These are phyloP conservation scores for Cenchrus fungigraminus DNA, from an alignment of 176 grass and related monocot species.

Conservation along the genomic window DNA sequence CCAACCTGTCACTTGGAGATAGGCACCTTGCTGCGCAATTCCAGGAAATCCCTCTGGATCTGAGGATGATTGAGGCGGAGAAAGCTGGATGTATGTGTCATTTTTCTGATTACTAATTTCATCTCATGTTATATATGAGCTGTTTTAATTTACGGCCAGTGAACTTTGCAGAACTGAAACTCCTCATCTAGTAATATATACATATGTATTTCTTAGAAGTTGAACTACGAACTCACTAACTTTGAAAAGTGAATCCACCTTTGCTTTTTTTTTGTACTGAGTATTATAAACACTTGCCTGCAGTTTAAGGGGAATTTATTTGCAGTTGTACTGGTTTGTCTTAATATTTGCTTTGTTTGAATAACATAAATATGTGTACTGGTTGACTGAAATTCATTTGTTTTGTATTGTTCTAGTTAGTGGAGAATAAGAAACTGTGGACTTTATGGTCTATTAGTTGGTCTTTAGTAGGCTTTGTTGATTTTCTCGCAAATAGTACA, in stretches of 20 bases:
- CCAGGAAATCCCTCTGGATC: conserved; percentile 92
- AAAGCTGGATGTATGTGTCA: conserved; percentile 81
- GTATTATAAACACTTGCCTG: neutral
- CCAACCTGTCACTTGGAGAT: conserved; percentile 78
- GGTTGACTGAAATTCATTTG: neutral
- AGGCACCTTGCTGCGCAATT: conserved; percentile 83
- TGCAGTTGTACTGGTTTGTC: neutral
- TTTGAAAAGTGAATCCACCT: neutral
- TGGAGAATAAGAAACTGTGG: neutral
- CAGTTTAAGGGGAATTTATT: neutral
- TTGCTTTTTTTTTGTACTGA: neutral
- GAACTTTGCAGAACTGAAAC: neutral
- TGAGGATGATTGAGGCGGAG: conserved; percentile 85
- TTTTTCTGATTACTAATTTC: neutral
- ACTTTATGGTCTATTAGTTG: neutral
- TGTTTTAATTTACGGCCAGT: neutral
- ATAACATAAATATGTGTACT: neutral
- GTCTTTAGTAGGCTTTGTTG: neutral
- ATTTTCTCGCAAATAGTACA: neutral
- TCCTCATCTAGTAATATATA: neutral
- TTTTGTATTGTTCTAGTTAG: neutral
- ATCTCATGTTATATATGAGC: neutral
- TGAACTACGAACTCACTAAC: neutral
- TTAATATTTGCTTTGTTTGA: neutral
- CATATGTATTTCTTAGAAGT: neutral